Conservation (phyloP, 805 yeast species). For the Wickerhamiella parazyma region DNA sequence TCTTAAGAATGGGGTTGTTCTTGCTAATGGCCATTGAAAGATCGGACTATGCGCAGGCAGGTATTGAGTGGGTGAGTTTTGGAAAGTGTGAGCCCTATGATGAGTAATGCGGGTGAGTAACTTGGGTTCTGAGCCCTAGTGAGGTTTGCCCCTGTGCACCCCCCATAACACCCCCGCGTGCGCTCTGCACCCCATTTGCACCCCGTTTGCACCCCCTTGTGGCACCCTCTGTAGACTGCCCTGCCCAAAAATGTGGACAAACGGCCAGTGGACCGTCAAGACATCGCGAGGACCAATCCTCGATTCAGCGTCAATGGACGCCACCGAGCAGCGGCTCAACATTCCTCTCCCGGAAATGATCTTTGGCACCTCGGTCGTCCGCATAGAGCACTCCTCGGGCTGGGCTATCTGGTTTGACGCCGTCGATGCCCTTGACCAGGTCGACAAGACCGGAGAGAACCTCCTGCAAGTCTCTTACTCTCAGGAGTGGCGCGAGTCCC, state of each 20-base stretch:
- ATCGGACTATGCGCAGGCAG: not conserved
- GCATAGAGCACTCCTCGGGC: slow-evolving; percentile 32
- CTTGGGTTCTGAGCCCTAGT: not conserved
- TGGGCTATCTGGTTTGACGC: slow-evolving; percentile 57
- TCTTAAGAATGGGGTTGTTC: slow-evolving; percentile 97
- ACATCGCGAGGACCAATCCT: slow-evolving; percentile 67
- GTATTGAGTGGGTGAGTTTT: slow-evolving; percentile 8
- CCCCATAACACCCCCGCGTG: too few relatives aligned
- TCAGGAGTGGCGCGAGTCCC: slow-evolving; percentile 52
- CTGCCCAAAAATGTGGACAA: slow-evolving; percentile 11
- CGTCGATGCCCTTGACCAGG: slow-evolving; percentile 54
- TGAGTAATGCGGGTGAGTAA: too few relatives aligned
- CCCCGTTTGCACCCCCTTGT: too few relatives aligned
- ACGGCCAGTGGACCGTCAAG: slow-evolving; percentile 49
- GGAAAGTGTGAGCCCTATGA: slow-evolving; percentile 6
- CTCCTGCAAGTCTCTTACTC: slow-evolving; percentile 70
- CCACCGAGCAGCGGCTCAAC: slow-evolving; percentile 43
- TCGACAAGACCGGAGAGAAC: slow-evolving; percentile 39
- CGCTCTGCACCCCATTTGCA: too few relatives aligned
- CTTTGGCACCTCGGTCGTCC: slow-evolving; percentile 68
- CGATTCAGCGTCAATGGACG: slow-evolving; percentile 59
- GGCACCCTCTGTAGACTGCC: too few relatives aligned
- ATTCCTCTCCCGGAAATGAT: slow-evolving; percentile 96
- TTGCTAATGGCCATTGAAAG: slow-evolving; percentile 72
- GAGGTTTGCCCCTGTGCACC: too few relatives aligned